Percentiles rank a stretch among this genome's conserved stretches.
Evolutionary conservation across 2,329 filamentous ascomycete species (phyloP).

Genomic region (Fusarium zealandicum): DNA sequence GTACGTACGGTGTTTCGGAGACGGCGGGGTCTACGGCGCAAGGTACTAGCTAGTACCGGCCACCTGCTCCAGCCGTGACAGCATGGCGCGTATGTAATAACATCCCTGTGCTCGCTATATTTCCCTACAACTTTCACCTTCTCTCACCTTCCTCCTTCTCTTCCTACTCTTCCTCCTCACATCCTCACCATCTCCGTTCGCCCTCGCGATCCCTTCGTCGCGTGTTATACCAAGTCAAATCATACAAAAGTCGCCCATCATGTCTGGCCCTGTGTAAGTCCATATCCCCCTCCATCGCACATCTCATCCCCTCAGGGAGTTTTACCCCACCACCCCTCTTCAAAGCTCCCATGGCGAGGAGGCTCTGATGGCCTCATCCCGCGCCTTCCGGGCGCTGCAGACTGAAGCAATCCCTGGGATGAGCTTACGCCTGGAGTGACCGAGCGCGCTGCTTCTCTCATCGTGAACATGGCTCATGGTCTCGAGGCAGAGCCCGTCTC

Average conservation of each 20-base stretch:
- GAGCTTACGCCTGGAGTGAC: slow-evolving; percentile 16
- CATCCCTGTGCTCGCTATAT: slow-evolving; percentile 34
- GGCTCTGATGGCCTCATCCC: slow-evolving; percentile 47
- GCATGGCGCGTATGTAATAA: slow-evolving; percentile 26
- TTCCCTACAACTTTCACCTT: slow-evolving; percentile 36
- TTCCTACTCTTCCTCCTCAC: slow-evolving; percentile 31
- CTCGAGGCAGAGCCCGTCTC: slow-evolving; percentile 70
- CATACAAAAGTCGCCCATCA: slow-evolving; percentile 51
- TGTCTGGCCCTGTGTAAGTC: slow-evolving; percentile 75
- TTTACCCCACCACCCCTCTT: slow-evolving; percentile 53
- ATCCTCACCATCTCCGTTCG: slow-evolving; percentile 23
- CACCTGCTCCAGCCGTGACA: slow-evolving; percentile 34
- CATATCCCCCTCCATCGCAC: slow-evolving; percentile 36
- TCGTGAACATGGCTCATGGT: slow-evolving; percentile 49
- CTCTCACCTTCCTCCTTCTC: slow-evolving; percentile 25
- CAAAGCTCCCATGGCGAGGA: slow-evolving; percentile 35
- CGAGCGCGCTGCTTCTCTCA: neutral
- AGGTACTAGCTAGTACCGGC: slow-evolving; percentile 24
- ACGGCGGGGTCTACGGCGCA: slow-evolving; percentile 16
- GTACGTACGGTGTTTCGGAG: too few relatives aligned
- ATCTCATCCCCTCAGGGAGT: slow-evolving; percentile 33
- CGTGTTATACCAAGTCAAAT: slow-evolving; percentile 1
- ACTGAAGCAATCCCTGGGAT: slow-evolving; percentile 32
- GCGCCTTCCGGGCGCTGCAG: slow-evolving; percentile 40
- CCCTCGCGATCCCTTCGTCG: slow-evolving; percentile 10